Base-by-base conservation (phyloP, 2,329 filamentous ascomycete genomes). In the Colletotrichum acutatum region DNA sequence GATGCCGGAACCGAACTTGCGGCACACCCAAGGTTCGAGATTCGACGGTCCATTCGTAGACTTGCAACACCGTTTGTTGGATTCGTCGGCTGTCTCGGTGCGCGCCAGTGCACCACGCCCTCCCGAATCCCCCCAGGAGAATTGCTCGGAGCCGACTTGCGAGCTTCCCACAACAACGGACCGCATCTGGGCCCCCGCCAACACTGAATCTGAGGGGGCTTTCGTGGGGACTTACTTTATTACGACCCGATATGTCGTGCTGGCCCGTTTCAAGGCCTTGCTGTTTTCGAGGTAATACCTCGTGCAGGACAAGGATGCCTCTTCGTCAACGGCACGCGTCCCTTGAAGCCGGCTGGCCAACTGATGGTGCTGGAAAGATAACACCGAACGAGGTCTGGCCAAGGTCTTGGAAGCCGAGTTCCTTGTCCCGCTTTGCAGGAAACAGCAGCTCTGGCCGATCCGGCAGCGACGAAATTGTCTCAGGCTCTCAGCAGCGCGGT, bases 211-310 rank as follows among this genome's bases (percentile, higher is more conserved):
- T 57, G 70, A 72, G 28, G 66, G 46, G 60, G 56, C 66, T 26
- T 46, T 60, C 60, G 66, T 60, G 66, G 54, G 59, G 62, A 32
- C 34, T 34, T 72, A 66, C 54, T 70, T 65, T 66, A 72, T 65
- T 72, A 16, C 61, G 60, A 72, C 66, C 60, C 52, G 60, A 70
- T 46, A 46, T 72, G 66, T 61, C 70, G 66, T 70, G 66, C 70
- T 70, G 66, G 66, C 60, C 66, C 28, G 66, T 70, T 70, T 66
- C 66, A 70, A 52, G 60, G 34, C 60, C 54, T 70, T 37, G 46
- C 66, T 32, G 22, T 63, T 49, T 24, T 53, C 28, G 42, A 46
- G 42, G 16, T 46, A 16, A 3, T 46, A 16, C n/a, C 56, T 58
- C 66, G 66, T 70, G 66, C 26, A 70, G 14, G 34, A 49, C 70